A percentile compares a stretch with the other conserved stretches of the same genome.
Evolutionary conservation across 208 protist genomes (phyloP).

Genomic region (Wallacemonas rigidus): DNA sequence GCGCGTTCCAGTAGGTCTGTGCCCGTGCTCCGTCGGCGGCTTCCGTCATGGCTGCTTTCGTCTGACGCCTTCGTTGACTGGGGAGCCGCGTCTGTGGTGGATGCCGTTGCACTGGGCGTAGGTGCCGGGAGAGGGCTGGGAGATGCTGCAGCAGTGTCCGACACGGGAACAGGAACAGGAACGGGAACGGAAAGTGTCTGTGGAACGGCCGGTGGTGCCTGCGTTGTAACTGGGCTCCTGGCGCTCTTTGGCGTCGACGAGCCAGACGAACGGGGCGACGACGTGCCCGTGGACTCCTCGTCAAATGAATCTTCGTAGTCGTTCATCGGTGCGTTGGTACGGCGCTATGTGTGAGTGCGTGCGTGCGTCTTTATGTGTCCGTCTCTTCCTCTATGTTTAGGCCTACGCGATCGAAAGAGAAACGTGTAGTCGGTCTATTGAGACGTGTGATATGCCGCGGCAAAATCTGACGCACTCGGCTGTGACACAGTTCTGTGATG

Average conservation of each 20-base stretch:
- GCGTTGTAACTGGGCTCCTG: not conserved
- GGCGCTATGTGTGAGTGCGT: slow-evolving; percentile 6
- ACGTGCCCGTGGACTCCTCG: slow-evolving; percentile 25
- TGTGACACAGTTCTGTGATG: too few relatives aligned
- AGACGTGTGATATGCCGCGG: too few relatives aligned
- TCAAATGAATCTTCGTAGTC: slow-evolving; percentile 79
- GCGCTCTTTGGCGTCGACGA: not conserved
- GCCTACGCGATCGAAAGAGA: too few relatives aligned
- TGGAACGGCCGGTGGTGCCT: not conserved
- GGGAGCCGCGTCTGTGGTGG: not conserved
- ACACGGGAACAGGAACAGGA: slow-evolving; percentile 32
- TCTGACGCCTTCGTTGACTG: not conserved
- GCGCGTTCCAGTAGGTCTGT: slow-evolving; percentile 14
- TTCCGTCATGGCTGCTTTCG: not conserved
- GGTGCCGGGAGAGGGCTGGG: not conserved
- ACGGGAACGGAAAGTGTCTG: slow-evolving; percentile 8
- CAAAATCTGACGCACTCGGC: too few relatives aligned
- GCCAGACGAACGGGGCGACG: not conserved
- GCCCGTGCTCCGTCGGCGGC: not conserved
- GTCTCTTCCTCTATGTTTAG: too few relatives aligned
- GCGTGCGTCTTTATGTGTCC: not conserved
- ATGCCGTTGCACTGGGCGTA: not conserved
- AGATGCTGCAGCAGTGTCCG: not conserved
- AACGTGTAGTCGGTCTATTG: too few relatives aligned
- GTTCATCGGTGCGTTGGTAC: slow-evolving; percentile 34